These are phyloP conservation scores for Tribonema minus DNA, from an alignment of 108 stramenopile species.

Conservation along the genomic window DNA sequence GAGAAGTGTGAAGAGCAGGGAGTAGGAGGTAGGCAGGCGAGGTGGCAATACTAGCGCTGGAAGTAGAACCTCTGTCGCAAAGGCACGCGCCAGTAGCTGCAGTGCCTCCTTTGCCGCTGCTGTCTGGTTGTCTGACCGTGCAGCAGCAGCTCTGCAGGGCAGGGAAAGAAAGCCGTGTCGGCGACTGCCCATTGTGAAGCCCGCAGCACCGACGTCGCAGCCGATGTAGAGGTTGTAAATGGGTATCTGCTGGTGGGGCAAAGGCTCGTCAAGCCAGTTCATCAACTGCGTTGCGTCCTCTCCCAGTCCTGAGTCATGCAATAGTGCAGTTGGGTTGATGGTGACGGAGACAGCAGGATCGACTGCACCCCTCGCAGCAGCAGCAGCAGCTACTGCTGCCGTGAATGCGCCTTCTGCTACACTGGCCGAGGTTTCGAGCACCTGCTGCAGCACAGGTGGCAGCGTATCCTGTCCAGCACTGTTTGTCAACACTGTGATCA, in stretches of 20 bases:
- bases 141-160: too few species aligned
- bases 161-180: not conserved
- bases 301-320: not conserved
- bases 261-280: not conserved
- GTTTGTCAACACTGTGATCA: not conserved
- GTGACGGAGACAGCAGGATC: not conserved
- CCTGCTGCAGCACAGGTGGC: not conserved
- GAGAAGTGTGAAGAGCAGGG: not conserved
- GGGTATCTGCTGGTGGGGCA: not conserved
- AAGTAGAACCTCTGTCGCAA: not conserved
- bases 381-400: too few species aligned
- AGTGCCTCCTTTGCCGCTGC: not conserved
- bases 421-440: too few species aligned
- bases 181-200: not conserved
- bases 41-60: too few species aligned
- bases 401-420: too few species aligned
- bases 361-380: not conserved
- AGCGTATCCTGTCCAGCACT: not conserved
- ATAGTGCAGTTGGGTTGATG: not conserved
- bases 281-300: not conserved
- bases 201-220: not conserved
- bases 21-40: not conserved
- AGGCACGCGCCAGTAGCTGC: not conserved
- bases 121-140: not conserved
- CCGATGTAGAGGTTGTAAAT: not conserved